Evolutionary conservation across 495 filamentous ascomycete genomes (phyloP).

Genomic region (Pyrenula massariospora): DNA sequence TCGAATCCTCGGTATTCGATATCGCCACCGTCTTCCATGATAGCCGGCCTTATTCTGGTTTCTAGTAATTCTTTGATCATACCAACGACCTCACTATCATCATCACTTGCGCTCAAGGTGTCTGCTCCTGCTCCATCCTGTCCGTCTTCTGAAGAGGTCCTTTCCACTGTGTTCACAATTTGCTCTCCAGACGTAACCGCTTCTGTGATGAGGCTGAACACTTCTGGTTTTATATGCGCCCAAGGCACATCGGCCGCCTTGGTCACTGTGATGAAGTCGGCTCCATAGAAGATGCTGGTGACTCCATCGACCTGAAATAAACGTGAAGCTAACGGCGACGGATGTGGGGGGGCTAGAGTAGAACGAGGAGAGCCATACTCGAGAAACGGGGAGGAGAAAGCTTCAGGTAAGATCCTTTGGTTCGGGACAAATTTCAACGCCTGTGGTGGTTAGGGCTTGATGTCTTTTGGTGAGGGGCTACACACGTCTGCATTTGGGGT

Average conservation of each 20-base stretch:
- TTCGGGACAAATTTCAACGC: constrained; percentile 92
- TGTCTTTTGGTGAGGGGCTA: background rate
- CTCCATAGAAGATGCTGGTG: constrained; percentile 85
- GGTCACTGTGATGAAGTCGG: constrained; percentile 93
- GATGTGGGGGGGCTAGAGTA: constrained; percentile 77
- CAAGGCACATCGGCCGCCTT: constrained; percentile 80
- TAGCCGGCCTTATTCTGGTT: constrained; percentile 85
- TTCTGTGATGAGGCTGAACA: constrained; percentile 91
- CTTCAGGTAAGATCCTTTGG: constrained; percentile 62
- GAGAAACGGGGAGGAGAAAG: constrained; percentile 61
- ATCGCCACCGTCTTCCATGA: constrained; percentile 95
- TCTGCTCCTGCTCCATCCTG: constrained; percentile 48
- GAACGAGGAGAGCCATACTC: constrained; percentile 85
- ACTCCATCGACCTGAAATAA: constrained; percentile 87
- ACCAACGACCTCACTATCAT: constrained; percentile 83
- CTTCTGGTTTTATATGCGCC: constrained; percentile 89
- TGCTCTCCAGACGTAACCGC: constrained; percentile 69
- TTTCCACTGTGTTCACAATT: constrained; percentile 64
- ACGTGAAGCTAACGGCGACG: constrained; percentile 84
- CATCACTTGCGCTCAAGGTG: constrained; percentile 65
- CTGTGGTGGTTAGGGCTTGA: constrained; percentile 14
- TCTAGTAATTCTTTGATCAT: constrained; percentile 99
- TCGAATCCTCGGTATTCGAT: constrained; percentile 89
- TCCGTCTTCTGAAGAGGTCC: constrained; percentile 37
- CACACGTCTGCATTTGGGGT: constrained; percentile 83